Conservation (phyloP, 2,329 filamentous ascomycete genomes). For the Camillea tinctor region DNA sequence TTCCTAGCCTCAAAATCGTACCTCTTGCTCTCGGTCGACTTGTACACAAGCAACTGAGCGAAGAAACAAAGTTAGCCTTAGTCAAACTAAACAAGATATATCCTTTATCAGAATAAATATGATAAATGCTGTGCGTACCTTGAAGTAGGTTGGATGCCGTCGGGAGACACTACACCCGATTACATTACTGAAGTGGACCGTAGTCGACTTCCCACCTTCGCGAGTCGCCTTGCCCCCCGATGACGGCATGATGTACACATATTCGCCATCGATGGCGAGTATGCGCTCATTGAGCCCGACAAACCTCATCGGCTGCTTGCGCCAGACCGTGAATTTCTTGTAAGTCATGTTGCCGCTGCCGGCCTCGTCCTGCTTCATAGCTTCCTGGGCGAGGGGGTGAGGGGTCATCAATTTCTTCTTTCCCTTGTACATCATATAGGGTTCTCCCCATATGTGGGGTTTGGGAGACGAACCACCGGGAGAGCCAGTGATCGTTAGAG, state of each 20-base stretch:
- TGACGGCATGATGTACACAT: slow-evolving; percentile 79
- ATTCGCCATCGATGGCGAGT: slow-evolving; percentile 79
- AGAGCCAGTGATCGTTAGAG: slow-evolving; percentile 65
- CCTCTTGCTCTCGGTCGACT: slow-evolving; percentile 72
- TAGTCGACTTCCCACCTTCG: slow-evolving; percentile 70
- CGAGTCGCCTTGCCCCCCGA: slow-evolving; percentile 64
- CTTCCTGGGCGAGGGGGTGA: slow-evolving; percentile 67
- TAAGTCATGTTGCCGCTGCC: slow-evolving; percentile 55
- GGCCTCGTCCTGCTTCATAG: slow-evolving; percentile 58
- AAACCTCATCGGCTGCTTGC: slow-evolving; percentile 80
- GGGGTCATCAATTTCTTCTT: slow-evolving; percentile 56
- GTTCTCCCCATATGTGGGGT: slow-evolving; percentile 51
- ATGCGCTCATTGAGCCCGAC: slow-evolving; percentile 73
- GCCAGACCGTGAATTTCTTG: slow-evolving; percentile 76
- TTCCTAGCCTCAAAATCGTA: slow-evolving; percentile 83
- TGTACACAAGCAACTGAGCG: slow-evolving; percentile 65
- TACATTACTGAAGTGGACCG: slow-evolving; percentile 78
- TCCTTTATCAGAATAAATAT: neutral
- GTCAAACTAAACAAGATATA: neutral
- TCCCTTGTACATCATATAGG: slow-evolving; percentile 43
- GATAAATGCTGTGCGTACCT: slow-evolving; percentile 45
- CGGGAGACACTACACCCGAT: slow-evolving; percentile 79
- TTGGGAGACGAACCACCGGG: slow-evolving; percentile 71
- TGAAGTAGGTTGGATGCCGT: slow-evolving; percentile 78
- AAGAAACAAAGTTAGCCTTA: slow-evolving; percentile 1